phyloP scores from a whole-genome alignment of 2,329 filamentous ascomycete species.

The Septoria petroselini region DNA sequence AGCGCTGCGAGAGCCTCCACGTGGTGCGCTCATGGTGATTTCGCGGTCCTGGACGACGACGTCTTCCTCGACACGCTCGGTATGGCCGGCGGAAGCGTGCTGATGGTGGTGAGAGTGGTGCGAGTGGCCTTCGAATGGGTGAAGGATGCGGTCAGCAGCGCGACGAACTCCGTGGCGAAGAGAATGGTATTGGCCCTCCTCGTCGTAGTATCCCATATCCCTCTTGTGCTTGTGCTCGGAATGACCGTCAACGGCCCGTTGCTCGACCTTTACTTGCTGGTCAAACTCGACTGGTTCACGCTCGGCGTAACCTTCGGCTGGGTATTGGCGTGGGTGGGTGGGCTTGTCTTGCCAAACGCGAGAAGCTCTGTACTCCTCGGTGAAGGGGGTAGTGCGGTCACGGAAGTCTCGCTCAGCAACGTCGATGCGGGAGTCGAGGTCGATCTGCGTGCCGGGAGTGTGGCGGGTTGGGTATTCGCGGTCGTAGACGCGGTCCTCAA shows the following conservation, averaged over 20 bases:
- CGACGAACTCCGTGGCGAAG: slow-evolving; percentile 68
- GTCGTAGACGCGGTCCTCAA: slow-evolving; percentile 53
- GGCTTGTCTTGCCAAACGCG: slow-evolving; percentile 41
- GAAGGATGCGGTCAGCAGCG: slow-evolving; percentile 62
- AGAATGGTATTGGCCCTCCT: slow-evolving; percentile 71
- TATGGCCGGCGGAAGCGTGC: slow-evolving; percentile 34
- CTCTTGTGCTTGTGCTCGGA: slow-evolving; percentile 44
- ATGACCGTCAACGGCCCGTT: slow-evolving; percentile 51
- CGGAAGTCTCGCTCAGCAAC: slow-evolving; percentile 50
- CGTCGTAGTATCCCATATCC: slow-evolving; percentile 79
- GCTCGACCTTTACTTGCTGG: slow-evolving; percentile 51
- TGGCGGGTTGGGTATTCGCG: slow-evolving; percentile 48
- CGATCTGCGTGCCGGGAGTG: slow-evolving; percentile 49
- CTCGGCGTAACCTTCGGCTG: slow-evolving; percentile 41
- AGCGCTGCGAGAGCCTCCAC: slow-evolving; percentile 29
- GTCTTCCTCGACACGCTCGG: slow-evolving; percentile 42
- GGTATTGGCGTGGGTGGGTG: slow-evolving; percentile 40
- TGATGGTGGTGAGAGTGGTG: slow-evolving; percentile 52
- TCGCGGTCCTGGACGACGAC: slow-evolving; percentile 51
- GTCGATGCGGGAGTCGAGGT: slow-evolving; percentile 59
- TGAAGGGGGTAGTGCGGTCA: slow-evolving; percentile 39
- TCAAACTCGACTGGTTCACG: slow-evolving; percentile 38
- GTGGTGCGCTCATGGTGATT: slow-evolving; percentile 41
- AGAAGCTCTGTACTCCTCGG: slow-evolving; percentile 41
- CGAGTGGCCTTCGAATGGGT: slow-evolving; percentile 57